Conservation (phyloP, 768 basidiomycete species). For the Brasilioporus rufonigricans region DNA sequence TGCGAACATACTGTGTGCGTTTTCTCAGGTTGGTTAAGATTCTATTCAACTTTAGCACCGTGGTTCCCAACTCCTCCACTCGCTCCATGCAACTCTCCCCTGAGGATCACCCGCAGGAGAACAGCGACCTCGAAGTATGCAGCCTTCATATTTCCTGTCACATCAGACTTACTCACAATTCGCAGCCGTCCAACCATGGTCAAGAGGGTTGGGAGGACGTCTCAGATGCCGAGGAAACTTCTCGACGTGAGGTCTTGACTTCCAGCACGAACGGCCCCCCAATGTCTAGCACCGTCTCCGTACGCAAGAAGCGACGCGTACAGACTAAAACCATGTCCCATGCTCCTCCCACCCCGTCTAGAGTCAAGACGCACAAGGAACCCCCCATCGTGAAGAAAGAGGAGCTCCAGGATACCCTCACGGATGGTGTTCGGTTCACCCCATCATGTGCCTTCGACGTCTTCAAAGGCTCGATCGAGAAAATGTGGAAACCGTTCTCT, state of each 20-base stretch:
- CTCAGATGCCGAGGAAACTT: constrained; percentile 14
- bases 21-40: too few species aligned
- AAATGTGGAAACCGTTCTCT: constrained; percentile 56
- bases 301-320: constrained; percentile 30
- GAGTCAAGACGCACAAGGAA: constrained; percentile 28
- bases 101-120: constrained; percentile 1
- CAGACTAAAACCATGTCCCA: constrained; percentile 19
- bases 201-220: constrained; percentile 38
- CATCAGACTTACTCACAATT: background rate
- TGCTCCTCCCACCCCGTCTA: constrained; percentile 22
- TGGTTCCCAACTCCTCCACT: too few species aligned
- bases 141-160: background rate
- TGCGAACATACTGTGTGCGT: background rate
- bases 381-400: constrained; percentile 27
- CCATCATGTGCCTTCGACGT: constrained; percentile 46
- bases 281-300: constrained; percentile 16
- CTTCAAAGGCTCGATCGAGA: too few species aligned
- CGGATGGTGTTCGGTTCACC: constrained; percentile 26
- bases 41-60: too few species aligned
- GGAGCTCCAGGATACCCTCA: constrained; percentile 20
- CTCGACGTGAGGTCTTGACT: constrained; percentile 7
- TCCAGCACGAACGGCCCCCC: constrained; percentile 7
- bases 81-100: constrained; percentile 18
- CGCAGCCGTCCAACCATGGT: constrained; percentile 1
- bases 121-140: constrained; percentile 8